Evolutionary conservation across 2,329 filamentous ascomycete species (phyloP), one percentile per base, ranked within the genome.

Genomic region (Zelopaecilomyces penicillatus): DNA sequence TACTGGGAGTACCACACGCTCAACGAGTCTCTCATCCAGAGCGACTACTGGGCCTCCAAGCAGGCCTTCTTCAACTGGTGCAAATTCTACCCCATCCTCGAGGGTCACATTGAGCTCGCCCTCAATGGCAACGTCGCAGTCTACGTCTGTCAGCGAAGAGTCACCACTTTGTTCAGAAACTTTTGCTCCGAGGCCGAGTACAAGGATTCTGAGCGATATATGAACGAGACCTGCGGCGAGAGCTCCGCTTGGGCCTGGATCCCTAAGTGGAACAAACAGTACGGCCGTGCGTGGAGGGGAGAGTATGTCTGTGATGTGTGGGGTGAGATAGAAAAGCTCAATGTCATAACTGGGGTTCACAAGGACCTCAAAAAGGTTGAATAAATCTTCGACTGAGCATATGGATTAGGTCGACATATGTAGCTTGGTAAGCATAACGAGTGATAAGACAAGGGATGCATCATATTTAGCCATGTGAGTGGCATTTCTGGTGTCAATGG

Each of bases 1-100:
- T 7, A 42, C 12, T 33, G 32, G n/a, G 32, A 36, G 3, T 42
- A 42, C 40, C 12, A 34, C 0, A 34, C 40, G 3, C 42, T 50
- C 12, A 37, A 37, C 32, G 42, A 44, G 34, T 26, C 43, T 44
- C 19, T 50, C 11, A 9, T 40, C 28, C 6, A n/a, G 1, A 39
- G 36, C 38, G 46, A 49, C 41, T 43, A 49, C 46, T 12, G 10
- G 6, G 46, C 43, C 5, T 42, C 46, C 35, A 50, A 50, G 43
- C 33, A 32, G 32, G 31, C 30, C 35, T 37, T 49, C 9, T 43
- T 30, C 37, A 50, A 49, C 46, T 49, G 26, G 31, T 50, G 49
- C 44, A 9, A 37, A 5, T 1, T 42, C 6, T 49, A 41, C 32
- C 12, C 11, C 6, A 43, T 48, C 35, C 6, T 11, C 33, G 19